Evolutionary conservation across 2,329 filamentous ascomycete genomes (phyloP).

Genomic region (Claviceps africana): DNA sequence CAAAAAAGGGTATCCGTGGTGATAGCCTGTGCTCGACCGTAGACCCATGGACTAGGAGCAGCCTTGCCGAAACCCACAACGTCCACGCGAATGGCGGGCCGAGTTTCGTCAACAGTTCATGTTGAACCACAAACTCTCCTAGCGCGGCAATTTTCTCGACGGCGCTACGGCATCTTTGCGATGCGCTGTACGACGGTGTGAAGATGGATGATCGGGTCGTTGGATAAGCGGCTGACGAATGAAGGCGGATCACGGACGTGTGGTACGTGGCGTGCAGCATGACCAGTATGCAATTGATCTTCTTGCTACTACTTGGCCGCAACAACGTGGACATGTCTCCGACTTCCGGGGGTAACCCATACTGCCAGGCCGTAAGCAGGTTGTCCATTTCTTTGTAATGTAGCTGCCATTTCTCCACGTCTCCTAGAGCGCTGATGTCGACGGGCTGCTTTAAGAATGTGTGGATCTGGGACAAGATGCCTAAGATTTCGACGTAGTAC

Average conservation of each 20-base stretch:
- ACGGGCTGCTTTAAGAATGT: slow-evolving; percentile 79
- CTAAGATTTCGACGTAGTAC: slow-evolving; percentile 80
- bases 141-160: slow-evolving; percentile 72
- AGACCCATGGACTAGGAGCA: slow-evolving; percentile 78
- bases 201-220: slow-evolving; percentile 81
- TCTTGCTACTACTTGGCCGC: slow-evolving; percentile 48
- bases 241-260: slow-evolving; percentile 76
- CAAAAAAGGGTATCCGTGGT: slow-evolving; percentile 66
- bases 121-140: slow-evolving; percentile 62
- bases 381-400: slow-evolving; percentile 76
- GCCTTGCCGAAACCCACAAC: slow-evolving; percentile 77
- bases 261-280: slow-evolving; percentile 88
- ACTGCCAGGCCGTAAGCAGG: slow-evolving; percentile 70
- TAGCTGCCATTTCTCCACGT: slow-evolving; percentile 82
- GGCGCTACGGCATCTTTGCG: slow-evolving; percentile 67
- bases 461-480: slow-evolving; percentile 77
- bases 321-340: slow-evolving; percentile 65
- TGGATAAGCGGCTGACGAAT: slow-evolving; percentile 86
- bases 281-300: slow-evolving; percentile 69
- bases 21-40: slow-evolving; percentile 76
- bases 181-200: slow-evolving; percentile 74
- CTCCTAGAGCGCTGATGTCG: slow-evolving; percentile 68
- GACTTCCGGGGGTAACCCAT: slow-evolving; percentile 68
- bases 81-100: slow-evolving; percentile 87
- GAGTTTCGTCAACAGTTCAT: slow-evolving; percentile 62